These are phyloP conservation scores for Populus tomentosa DNA, from an alignment of 441 rosid genomes.

Conservation along the genomic window DNA sequence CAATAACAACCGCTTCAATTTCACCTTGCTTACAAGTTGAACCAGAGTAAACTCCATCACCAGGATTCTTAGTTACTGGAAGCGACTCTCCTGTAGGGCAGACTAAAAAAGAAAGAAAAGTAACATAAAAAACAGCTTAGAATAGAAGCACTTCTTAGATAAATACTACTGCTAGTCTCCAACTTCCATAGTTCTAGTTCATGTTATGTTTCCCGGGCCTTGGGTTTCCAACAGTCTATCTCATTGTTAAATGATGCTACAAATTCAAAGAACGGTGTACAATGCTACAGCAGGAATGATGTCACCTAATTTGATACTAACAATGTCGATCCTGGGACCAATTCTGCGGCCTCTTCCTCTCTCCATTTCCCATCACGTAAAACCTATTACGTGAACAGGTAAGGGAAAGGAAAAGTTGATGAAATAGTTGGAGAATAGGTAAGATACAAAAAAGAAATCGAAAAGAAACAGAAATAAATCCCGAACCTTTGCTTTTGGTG, in stretches of 20 bases:
- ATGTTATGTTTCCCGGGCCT: neutral
- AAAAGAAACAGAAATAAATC: conserved; percentile 21
- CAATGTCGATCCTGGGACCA: conserved; percentile 78
- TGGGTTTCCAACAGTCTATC: neutral
- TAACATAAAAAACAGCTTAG: neutral
- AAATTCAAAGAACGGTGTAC: neutral
- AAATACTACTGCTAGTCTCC: too few relatives aligned
- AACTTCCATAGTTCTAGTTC: neutral
- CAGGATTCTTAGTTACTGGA: conserved; percentile 52
- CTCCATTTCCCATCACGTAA: conserved; percentile 76
- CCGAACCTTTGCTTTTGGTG: conserved; percentile 27
- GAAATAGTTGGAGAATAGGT: neutral
- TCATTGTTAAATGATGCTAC: neutral
- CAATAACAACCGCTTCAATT: conserved; percentile 61
- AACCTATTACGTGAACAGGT: conserved; percentile 34
- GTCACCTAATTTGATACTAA: conserved; percentile 87
- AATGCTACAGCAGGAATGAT: conserved; percentile 55
- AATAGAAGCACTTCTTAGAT: neutral
- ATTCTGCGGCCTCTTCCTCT: conserved; percentile 72
- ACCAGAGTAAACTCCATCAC: conserved; percentile 61
- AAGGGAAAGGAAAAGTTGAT: neutral
- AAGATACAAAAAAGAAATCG: conserved; percentile 20
- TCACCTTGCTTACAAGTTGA: conserved; percentile 74
- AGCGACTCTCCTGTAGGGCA: conserved; percentile 59
- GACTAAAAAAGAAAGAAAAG: conserved; percentile 32